Evolutionary conservation across 2,329 filamentous ascomycete genomes (phyloP).

Genomic region (Venturia oleaginea): DNA sequence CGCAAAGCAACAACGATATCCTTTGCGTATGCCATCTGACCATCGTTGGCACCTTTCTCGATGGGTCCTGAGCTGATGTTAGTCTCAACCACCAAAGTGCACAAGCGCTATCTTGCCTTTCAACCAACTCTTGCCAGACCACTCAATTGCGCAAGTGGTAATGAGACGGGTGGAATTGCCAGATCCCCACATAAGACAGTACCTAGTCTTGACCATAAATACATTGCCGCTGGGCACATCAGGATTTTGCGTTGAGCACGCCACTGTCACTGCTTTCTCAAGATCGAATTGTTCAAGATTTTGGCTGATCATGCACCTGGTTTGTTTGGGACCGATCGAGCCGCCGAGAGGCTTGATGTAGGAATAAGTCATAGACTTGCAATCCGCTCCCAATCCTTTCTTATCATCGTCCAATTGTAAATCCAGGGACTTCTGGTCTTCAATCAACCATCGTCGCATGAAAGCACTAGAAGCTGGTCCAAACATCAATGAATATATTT

Average conservation of each 20-base stretch:
- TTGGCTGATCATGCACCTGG: slow-evolving; percentile 85
- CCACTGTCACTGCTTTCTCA: slow-evolving; percentile 78
- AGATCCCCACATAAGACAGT: slow-evolving; percentile 87
- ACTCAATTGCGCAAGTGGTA: slow-evolving; percentile 86
- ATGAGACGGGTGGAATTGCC: slow-evolving; percentile 77
- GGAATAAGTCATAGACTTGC: slow-evolving; percentile 63
- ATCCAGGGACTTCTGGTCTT: slow-evolving; percentile 85
- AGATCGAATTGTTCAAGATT: slow-evolving; percentile 76
- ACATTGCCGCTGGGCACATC: slow-evolving; percentile 92
- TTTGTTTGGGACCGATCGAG: slow-evolving; percentile 84
- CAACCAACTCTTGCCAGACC: slow-evolving; percentile 96
- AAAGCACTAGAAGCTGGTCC: slow-evolving; percentile 70
- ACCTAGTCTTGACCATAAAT: slow-evolving; percentile 86
- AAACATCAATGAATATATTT: slow-evolving; percentile 83
- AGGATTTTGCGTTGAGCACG: slow-evolving; percentile 76
- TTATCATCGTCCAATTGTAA: slow-evolving; percentile 75
- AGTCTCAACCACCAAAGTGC: neutral
- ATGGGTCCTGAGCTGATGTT: slow-evolving; percentile 60
- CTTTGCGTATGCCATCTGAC: slow-evolving; percentile 74
- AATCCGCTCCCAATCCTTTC: slow-evolving; percentile 65
- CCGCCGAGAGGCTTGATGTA: slow-evolving; percentile 88
- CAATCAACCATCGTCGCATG: slow-evolving; percentile 77
- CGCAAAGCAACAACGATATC: slow-evolving; percentile 69
- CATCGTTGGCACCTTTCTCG: slow-evolving; percentile 88
- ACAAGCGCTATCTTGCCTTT: slow-evolving; percentile 52